phyloP scores from a whole-genome alignment of 192 early-diverging fungal species.

The Polychytrium aggregatum region DNA sequence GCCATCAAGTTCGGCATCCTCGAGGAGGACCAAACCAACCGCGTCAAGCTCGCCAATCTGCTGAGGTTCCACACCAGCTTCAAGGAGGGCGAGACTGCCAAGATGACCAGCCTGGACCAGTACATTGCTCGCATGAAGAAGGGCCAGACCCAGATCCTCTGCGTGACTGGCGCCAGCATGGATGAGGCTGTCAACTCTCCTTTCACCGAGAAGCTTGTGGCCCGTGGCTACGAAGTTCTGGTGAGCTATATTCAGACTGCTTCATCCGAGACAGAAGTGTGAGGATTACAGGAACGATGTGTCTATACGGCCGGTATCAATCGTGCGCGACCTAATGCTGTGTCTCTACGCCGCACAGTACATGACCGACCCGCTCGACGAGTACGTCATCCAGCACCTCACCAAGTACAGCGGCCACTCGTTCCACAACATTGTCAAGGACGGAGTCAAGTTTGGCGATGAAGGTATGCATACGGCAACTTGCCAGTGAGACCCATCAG shows the following conservation, averaged over 20 bases:
- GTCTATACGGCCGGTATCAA: no score
- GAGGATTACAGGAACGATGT: no score
- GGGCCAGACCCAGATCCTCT: slow-evolving; percentile 84
- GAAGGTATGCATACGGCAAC: slow-evolving; percentile 24
- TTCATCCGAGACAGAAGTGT: no score
- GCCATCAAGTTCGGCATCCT: slow-evolving; percentile 83
- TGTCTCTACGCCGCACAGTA: no score
- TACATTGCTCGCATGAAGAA: slow-evolving; percentile 85
- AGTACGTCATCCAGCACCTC: slow-evolving; percentile 31
- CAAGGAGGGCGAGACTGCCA: slow-evolving; percentile 7
- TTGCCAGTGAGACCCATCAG: no score
- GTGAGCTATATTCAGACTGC: no score
- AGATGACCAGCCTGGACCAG: slow-evolving; percentile 51
- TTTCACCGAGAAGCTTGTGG: slow-evolving; percentile 82
- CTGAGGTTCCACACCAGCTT: slow-evolving; percentile 68
- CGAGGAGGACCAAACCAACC: slow-evolving; percentile 56
- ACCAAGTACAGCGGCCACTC: slow-evolving; percentile 59
- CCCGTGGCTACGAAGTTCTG: slow-evolving; percentile 82
- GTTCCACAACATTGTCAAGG: slow-evolving; percentile 50
- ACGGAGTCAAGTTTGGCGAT: slow-evolving; percentile 40
- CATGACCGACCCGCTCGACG: slow-evolving; percentile 48
- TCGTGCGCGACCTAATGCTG: no score
- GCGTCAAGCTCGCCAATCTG: slow-evolving; percentile 67
- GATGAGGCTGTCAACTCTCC: slow-evolving; percentile 69
- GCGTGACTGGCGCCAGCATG: slow-evolving; percentile 58